Evolutionary conservation across 192 early-diverging fungal genomes (phyloP).

Genomic region (Backusella morwellensis): DNA sequence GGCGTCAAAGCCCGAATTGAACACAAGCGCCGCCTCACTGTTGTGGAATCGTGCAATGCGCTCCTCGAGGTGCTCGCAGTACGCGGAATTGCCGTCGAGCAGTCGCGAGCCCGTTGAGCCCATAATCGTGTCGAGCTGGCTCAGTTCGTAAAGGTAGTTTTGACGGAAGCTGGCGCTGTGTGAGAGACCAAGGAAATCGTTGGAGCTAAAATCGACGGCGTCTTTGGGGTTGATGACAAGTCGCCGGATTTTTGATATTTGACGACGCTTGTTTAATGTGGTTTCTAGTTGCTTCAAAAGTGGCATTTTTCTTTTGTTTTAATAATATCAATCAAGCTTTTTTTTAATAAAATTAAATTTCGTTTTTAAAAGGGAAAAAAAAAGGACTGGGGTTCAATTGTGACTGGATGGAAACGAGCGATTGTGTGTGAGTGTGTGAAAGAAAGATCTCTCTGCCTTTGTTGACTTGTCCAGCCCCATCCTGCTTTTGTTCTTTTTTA

Average conservation of each 20-base stretch:
- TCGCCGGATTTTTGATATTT: slow-evolving; percentile 33
- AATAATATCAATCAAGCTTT: neutral
- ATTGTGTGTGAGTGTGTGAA: neutral
- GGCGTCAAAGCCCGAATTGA: slow-evolving; percentile 89
- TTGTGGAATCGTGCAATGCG: slow-evolving; percentile 61
- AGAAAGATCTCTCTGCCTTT: neutral
- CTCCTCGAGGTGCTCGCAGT: slow-evolving; percentile 61
- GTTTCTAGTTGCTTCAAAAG: slow-evolving; percentile 14
- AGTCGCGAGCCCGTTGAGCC: slow-evolving; percentile 80
- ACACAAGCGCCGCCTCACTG: slow-evolving; percentile 60
- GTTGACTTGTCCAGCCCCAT: neutral
- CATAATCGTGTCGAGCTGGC: slow-evolving; percentile 38
- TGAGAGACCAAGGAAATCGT: slow-evolving; percentile 80
- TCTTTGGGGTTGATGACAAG: slow-evolving; percentile 44
- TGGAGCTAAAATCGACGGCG: slow-evolving; percentile 73
- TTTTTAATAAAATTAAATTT: neutral
- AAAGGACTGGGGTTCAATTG: neutral
- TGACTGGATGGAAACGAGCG: neutral
- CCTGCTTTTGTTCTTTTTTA: neutral
- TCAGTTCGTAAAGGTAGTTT: slow-evolving; percentile 44
- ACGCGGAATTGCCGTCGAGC: slow-evolving; percentile 67
- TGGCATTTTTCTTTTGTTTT: slow-evolving; percentile 2
- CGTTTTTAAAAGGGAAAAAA: neutral
- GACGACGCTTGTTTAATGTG: slow-evolving; percentile 19
- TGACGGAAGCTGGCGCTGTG: slow-evolving; percentile 43